Base-by-base conservation (phyloP, 768 basidiomycete genomes). In the Glaciozyma antarctica region DNA sequence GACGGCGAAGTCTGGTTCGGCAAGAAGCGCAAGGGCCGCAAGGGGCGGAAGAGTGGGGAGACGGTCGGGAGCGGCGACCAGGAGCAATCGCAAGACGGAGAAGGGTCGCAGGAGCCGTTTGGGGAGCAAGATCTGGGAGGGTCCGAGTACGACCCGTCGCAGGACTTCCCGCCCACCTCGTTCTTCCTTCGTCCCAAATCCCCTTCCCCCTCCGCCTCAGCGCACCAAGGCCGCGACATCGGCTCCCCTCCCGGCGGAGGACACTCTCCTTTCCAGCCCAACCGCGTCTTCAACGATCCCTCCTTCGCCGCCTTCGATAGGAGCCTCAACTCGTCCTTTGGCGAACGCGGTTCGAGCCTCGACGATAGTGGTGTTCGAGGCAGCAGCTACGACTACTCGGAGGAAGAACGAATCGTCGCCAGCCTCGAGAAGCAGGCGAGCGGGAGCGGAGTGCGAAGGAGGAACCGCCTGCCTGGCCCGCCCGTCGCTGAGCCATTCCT, bases 301-400 rank as follows among this genome's bases (percentile, higher is more conserved):
- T 60, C 65, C 0, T 66, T 64, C 60, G 52, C 51, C 28, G 69
- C 69, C 16, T 66, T 70, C 34, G 69, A 69, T 49, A 59, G 45
- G 19, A 65, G 61, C 1, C 55, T 66, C 26, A 49, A 28, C 44
- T 13, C 28, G 12, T 16, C 47, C 48, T 21, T 41, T 41, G 38
- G 38, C 38, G 21, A 21, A 15, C 55, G 34, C 41, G 17, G 59
- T 38, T 17, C 30, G 17, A 56, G 34, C 15, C 15, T 54, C 22
- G 51, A 64, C 32, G 61, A 63, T 24, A 34, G 38, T 26, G 58
- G 38, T 1, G 44, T 62, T 10, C 63, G 64, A 6, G 58, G 63
- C 34, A 60, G 66, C 21, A 88, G 85, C 69, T 89, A 90, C 75
- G 87, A 88, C 75, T 91, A 90, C 73, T 81, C 83, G 13, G 83